phyloP scores from a whole-genome alignment of 1,139 yeast species.

The Pichia sp. region DNA sequence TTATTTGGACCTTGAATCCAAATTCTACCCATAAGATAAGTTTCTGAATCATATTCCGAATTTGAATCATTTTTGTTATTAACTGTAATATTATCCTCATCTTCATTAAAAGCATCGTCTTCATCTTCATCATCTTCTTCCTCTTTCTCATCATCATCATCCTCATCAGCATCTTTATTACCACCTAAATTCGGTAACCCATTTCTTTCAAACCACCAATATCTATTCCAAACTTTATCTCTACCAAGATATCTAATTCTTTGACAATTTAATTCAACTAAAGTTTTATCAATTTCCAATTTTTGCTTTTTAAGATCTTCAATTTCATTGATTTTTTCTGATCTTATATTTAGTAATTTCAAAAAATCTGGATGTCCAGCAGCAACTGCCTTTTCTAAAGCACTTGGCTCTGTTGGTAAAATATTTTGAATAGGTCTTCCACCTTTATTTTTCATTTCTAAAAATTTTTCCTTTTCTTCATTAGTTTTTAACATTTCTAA shows the following conservation, averaged over 20 bases:
- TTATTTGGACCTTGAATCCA: slow-evolving; percentile 92
- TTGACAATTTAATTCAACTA: slow-evolving; percentile 69
- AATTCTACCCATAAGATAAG: slow-evolving; percentile 76
- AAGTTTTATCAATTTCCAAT: slow-evolving; percentile 46
- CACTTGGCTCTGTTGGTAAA: slow-evolving; percentile 39
- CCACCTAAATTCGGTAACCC: slow-evolving; percentile 64
- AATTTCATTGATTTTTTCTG: slow-evolving; percentile 36
- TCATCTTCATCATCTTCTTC: slow-evolving; percentile 32
- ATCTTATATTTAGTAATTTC: slow-evolving; percentile 39
- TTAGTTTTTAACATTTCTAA: slow-evolving; percentile 7
- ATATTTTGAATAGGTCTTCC: slow-evolving; percentile 28
- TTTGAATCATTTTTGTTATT: slow-evolving; percentile 25
- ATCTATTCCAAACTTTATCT: slow-evolving; percentile 77
- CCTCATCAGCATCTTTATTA: slow-evolving; percentile 38
- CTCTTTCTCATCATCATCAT: slow-evolving; percentile 33
- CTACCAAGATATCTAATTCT: slow-evolving; percentile 72
- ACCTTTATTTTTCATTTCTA: slow-evolving; percentile 23
- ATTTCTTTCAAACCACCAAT: slow-evolving; percentile 92
- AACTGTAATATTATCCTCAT: slow-evolving; percentile 27
- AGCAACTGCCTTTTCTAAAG: slow-evolving; percentile 44
- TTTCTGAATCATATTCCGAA: slow-evolving; percentile 37
- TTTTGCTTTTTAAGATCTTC: slow-evolving; percentile 43
- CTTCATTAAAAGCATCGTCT: slow-evolving; percentile 32
- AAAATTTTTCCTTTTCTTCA: slow-evolving; percentile 16
- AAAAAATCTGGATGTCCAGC: slow-evolving; percentile 42